Base-by-base conservation (phyloP, 768 basidiomycete species). In the Auriscalpium vulgare region DNA sequence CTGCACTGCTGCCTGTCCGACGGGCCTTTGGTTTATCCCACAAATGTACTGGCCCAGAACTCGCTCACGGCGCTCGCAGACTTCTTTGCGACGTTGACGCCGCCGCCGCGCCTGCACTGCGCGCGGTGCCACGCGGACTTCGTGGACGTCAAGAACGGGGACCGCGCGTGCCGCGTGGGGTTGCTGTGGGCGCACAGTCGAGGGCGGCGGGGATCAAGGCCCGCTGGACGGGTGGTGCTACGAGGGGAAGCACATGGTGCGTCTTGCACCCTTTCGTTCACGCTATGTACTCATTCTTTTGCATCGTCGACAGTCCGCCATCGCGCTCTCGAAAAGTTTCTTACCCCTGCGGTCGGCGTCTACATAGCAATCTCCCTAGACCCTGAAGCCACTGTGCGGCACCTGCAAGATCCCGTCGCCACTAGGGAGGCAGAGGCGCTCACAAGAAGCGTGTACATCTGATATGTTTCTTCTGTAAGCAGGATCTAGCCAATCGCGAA, bases 181-280 rank as follows among this genome's bases (percentile, higher is more conserved):
- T 3, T 91, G 89, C 70, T 91, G 88, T 67, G 85, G 80, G 9
- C 74, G 78, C 63, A 84, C 79, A 0, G 84, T 83, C 7, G 83
- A 88, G 29, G 88, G 89, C 0, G 82, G 85, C 59, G 89, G 89
- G 1, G 85, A 88, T 58, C 85, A 85, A 71, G 88, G 88, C 0
- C 88, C 89, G 1, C 89, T 89, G 1, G 87, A 89, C 65, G 89
- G 89, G 1, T 91, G 87, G 87, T 91, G 88, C 63, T 91, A 89
- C 63, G 88, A 91, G 67, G 88, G 88, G 4, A 80, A 77, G 67
- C 88, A 91, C 67, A 90, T 89, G 8, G 84, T 84, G 51, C 58
- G 82, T 77, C 45, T 14, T 10, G 17, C 53, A 9, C 17, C 10
- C 50, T 13, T 3, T 11, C 36, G 56, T 37, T 19, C 3, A 47